A percentile compares a stretch with the other conserved stretches of the same genome.
Conservation (phyloP, 441 rosid species). For the Cnidoscolus chayamansa region DNA sequence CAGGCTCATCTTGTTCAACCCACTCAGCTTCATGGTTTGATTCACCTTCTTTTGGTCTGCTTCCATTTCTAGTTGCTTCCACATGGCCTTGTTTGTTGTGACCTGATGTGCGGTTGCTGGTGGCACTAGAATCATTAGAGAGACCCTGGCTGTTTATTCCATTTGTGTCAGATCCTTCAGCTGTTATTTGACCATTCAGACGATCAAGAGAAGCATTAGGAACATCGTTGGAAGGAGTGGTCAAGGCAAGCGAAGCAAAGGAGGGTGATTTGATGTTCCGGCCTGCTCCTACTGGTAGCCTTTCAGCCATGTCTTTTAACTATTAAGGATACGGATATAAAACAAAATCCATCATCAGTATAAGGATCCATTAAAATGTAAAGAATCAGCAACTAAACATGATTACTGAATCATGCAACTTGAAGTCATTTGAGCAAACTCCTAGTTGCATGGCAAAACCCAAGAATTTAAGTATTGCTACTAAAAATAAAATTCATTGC, state of each 20-base stretch:
- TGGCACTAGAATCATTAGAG: constrained; percentile 49
- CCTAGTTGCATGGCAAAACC: too few species aligned
- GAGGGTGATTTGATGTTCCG: constrained; percentile 56
- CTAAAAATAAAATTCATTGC: too few species aligned
- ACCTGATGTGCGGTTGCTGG: constrained; percentile 36
- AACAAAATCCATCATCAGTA: not conserved
- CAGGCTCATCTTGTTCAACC: constrained; percentile 97
- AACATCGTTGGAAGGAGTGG: constrained; percentile 46
- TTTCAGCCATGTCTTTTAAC: constrained; percentile 92
- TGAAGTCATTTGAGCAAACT: too few species aligned
- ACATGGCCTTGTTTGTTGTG: constrained; percentile 43
- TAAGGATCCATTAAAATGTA: not conserved
- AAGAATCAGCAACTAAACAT: not conserved
- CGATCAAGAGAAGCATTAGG: constrained; percentile 43
- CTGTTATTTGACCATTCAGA: constrained; percentile 37
- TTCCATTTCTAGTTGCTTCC: constrained; percentile 57
- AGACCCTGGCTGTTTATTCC: constrained; percentile 41
- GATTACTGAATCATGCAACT: not conserved
- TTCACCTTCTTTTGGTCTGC: constrained; percentile 58
- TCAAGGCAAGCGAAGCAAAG: constrained; percentile 46
- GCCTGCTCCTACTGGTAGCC: constrained; percentile 69
- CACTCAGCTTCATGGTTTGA: constrained; percentile 60
- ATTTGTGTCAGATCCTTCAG: constrained; percentile 52
- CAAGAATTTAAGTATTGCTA: too few species aligned
- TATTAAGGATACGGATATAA: constrained; percentile 22